Conservation (phyloP, 1,139 yeast genomes). For the Blastobotrys ciferrii region DNA sequence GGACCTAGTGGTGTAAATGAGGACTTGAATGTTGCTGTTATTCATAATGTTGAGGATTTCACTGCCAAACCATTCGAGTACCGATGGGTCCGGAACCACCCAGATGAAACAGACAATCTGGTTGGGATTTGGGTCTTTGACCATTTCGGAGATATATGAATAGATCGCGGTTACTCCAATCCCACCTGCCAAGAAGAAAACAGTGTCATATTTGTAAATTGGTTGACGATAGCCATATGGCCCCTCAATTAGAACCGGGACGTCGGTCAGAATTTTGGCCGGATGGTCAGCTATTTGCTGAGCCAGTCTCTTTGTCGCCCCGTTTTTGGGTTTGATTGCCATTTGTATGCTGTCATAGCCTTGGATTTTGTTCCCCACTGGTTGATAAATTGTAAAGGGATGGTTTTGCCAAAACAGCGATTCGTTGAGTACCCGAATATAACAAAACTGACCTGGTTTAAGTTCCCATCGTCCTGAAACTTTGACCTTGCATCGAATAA, state of each 20-base stretch:
- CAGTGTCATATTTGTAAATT: slow-evolving; percentile 49
- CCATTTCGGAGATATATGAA: slow-evolving; percentile 28
- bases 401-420: slow-evolving; percentile 56
- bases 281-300: slow-evolving; percentile 26
- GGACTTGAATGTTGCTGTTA: not conserved
- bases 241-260: slow-evolving; percentile 52
- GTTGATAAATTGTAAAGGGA: slow-evolving; percentile 57
- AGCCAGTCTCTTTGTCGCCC: slow-evolving; percentile 30
- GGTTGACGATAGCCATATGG: slow-evolving; percentile 55
- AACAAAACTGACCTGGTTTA: slow-evolving; percentile 57
- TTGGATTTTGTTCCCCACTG: slow-evolving; percentile 12
- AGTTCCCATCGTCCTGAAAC: slow-evolving; percentile 39
- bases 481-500: slow-evolving; percentile 29
- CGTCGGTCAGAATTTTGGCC: slow-evolving; percentile 18
- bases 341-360: slow-evolving; percentile 27
- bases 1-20: slow-evolving; percentile 4
- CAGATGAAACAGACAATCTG: slow-evolving; percentile 48
- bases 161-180: slow-evolving; percentile 61
- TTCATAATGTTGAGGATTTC: slow-evolving; percentile 17
- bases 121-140: slow-evolving; percentile 34
- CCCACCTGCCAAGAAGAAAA: slow-evolving; percentile 58
- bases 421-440: slow-evolving; percentile 47
- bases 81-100: slow-evolving; percentile 48
- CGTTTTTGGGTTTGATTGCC: slow-evolving; percentile 36
- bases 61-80: slow-evolving; percentile 47